Evolutionary conservation across 805 yeast genomes (phyloP).

Genomic region (Barnettozyma siamensis): DNA sequence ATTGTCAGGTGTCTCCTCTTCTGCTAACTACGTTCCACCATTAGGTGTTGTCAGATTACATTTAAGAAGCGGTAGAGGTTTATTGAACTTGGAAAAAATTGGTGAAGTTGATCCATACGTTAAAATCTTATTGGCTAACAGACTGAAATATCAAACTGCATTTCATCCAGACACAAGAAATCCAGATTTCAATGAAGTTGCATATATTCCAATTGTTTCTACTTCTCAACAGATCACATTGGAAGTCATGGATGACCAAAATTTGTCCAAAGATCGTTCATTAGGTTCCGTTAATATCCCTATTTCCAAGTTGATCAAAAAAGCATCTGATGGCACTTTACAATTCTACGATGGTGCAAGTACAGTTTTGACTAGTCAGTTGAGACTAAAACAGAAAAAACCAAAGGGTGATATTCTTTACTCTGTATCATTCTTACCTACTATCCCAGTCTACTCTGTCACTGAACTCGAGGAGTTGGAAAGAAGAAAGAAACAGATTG

Average conservation of each 20-base stretch:
- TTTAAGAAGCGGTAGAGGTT: constrained; percentile 45
- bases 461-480: constrained; percentile 46
- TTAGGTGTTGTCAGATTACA: constrained; percentile 63
- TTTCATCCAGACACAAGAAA: constrained; percentile 47
- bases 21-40: constrained; percentile 46
- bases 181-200: constrained; percentile 56
- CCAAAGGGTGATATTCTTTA: constrained; percentile 49
- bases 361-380: constrained; percentile 33
- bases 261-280: constrained; percentile 54
- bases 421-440: constrained; percentile 60
- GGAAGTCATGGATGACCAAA: constrained; percentile 63
- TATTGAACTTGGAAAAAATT: constrained; percentile 57
- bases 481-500: constrained; percentile 34
- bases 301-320: constrained; percentile 42
- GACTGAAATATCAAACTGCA: constrained; percentile 47
- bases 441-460: constrained; percentile 55
- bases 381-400: constrained; percentile 29
- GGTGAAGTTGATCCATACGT: constrained; percentile 78
- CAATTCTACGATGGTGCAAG: constrained; percentile 47
- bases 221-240: constrained; percentile 54
- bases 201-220: constrained; percentile 55
- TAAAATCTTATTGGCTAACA: constrained; percentile 52
- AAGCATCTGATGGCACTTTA: constrained; percentile 40
- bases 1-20: constrained; percentile 43
- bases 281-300: constrained; percentile 54